These are phyloP conservation scores for Salinomyces thailandicus DNA, from an alignment of 2,329 filamentous ascomycete genomes.

Conservation along the genomic window DNA sequence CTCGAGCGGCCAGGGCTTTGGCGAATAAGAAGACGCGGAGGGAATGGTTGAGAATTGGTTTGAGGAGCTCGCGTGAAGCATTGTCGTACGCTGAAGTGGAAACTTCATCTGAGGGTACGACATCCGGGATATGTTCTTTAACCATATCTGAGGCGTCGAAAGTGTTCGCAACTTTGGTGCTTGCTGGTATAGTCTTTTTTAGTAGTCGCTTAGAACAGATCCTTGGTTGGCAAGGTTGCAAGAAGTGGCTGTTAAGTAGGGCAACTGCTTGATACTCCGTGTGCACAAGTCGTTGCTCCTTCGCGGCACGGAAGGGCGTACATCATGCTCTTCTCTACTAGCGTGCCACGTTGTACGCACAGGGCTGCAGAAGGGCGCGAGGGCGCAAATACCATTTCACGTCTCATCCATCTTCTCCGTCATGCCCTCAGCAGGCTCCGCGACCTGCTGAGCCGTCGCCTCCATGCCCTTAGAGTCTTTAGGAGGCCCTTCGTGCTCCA, in stretches of 20 bases:
- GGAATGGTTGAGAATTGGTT: slow-evolving; percentile 15
- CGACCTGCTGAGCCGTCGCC: slow-evolving; percentile 11
- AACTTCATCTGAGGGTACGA: slow-evolving; percentile 9
- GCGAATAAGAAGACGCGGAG: slow-evolving; percentile 16
- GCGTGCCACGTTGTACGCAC: no score
- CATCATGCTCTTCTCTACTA: no score
- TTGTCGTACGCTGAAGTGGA: slow-evolving; percentile 10
- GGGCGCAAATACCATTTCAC: no score
- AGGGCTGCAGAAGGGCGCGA: no score
- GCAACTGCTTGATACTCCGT: no score
- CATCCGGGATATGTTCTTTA: no score
- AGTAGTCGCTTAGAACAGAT: no score
- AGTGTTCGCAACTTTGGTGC: not conserved
- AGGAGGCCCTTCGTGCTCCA: slow-evolving; percentile 8
- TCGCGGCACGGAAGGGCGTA: no score
- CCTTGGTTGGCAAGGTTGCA: not conserved
- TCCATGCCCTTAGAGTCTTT: slow-evolving; percentile 10
- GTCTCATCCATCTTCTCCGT: slow-evolving; percentile 18
- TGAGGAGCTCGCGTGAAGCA: slow-evolving; percentile 9
- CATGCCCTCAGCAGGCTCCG: slow-evolving; percentile 12
- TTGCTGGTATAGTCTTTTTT: no score
- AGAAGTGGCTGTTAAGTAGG: no score
- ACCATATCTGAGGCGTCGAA: no score
- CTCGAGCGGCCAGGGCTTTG: slow-evolving; percentile 5
- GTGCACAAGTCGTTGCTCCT: no score